Conservation (phyloP, 345 rosid genomes). For the Microthlaspi erraticum region DNA sequence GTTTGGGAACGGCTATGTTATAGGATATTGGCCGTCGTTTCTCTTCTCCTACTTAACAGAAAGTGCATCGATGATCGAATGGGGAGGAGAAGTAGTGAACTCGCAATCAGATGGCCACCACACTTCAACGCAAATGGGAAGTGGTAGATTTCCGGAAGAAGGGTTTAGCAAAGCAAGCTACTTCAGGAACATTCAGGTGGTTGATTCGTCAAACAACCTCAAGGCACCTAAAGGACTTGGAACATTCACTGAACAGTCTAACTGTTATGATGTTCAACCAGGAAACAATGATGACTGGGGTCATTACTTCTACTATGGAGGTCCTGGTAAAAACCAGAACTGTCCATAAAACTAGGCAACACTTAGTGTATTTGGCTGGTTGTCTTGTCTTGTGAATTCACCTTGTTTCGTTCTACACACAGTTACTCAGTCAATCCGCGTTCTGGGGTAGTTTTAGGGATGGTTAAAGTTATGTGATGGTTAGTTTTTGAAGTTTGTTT, state of each 20-base stretch:
- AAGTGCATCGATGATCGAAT: slow-evolving; percentile 94
- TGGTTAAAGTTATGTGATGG: slow-evolving; percentile 35
- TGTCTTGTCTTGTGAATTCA: slow-evolving; percentile 42
- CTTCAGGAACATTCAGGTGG: slow-evolving; percentile 89
- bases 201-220: slow-evolving; percentile 87
- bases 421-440: slow-evolving; percentile 31
- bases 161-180: slow-evolving; percentile 94
- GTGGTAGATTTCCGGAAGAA: slow-evolving; percentile 92
- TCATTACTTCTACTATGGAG: slow-evolving; percentile 95
- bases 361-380: slow-evolving; percentile 24
- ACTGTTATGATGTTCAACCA: slow-evolving; percentile 89
- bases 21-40: slow-evolving; percentile 97
- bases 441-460: slow-evolving; percentile 40
- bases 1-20: slow-evolving; percentile 80
- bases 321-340: slow-evolving; percentile 85
- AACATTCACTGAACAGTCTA: slow-evolving; percentile 92
- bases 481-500: slow-evolving; percentile 22
- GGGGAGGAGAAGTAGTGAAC: slow-evolving; percentile 99
- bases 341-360: slow-evolving; percentile 56
- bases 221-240: slow-evolving; percentile 88
- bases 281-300: slow-evolving; percentile 97
- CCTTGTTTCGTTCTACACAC: slow-evolving; percentile 34
- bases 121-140: slow-evolving; percentile 97
- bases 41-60: slow-evolving; percentile 91
- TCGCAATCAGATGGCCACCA: slow-evolving; percentile 83